Percentiles rank a stretch among this genome's conserved stretches.
These are phyloP conservation scores for Mrakiaceae sp. DNA, from an alignment of 1,284 basidiomycete species.

Conservation along the genomic window DNA sequence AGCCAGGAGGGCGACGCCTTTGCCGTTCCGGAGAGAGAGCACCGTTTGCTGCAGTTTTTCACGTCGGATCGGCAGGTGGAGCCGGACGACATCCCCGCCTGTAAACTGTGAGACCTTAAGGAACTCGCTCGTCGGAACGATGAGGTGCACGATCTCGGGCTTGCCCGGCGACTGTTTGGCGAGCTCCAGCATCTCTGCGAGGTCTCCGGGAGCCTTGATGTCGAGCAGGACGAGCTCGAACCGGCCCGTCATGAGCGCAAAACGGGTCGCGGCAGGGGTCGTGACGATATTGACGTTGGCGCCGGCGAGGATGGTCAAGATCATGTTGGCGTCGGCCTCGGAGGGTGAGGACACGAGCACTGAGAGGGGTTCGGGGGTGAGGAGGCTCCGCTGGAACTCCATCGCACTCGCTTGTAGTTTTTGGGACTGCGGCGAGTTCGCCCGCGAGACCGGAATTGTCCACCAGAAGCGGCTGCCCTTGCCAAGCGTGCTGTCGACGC, in stretches of 20 bases:
- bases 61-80: conserved; percentile 5
- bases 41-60: not conserved
- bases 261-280: not conserved
- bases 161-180: not conserved
- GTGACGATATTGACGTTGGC: not conserved
- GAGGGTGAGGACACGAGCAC: conserved; percentile 51
- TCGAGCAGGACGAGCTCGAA: conserved; percentile 3
- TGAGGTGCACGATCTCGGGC: conserved; percentile 2
- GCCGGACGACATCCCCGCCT: not conserved
- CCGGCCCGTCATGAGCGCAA: not conserved
- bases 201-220: not conserved
- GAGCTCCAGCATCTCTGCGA: not conserved
- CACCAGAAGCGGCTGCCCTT: conserved; percentile 58
- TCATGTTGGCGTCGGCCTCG: conserved; percentile 44
- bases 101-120: not conserved
- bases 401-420: conserved; percentile 32
- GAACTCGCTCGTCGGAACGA: conserved; percentile 6
- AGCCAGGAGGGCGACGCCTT: too few relatives aligned
- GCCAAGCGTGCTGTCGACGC: conserved; percentile 50
- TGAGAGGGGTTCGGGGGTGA: conserved; percentile 33
- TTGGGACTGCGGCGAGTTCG: too few relatives aligned
- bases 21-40: too few relatives aligned
- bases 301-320: conserved; percentile 22
- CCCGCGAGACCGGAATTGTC: conserved; percentile 44
- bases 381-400: not conserved